Evolutionary conservation across 2,329 filamentous ascomycete species (phyloP).

Genomic region (Aspergillus sp.): DNA sequence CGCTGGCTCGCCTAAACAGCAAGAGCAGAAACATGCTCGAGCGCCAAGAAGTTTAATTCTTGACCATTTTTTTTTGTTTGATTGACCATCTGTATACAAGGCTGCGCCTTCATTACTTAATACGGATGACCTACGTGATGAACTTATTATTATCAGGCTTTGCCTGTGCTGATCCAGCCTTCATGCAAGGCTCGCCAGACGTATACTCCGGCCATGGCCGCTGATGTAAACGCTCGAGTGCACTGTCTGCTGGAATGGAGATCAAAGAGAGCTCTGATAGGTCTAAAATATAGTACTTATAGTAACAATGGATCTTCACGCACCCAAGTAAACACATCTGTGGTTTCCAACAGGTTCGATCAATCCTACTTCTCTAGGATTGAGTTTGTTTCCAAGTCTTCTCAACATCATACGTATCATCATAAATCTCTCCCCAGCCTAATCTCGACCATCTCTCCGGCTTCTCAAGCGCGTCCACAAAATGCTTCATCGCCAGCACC

Average conservation of each 20-base stretch:
- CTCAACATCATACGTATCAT: conserved; percentile 27
- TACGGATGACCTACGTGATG: conserved; percentile 31
- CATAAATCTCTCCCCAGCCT: conserved; percentile 34
- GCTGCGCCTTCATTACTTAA: no score
- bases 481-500: conserved; percentile 54
- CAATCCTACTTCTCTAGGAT: not conserved
- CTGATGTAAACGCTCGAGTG: conserved; percentile 32
- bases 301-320: not conserved
- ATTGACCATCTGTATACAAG: not conserved
- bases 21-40: conserved; percentile 24
- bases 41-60: not conserved
- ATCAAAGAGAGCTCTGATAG: conserved; percentile 47
- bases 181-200: conserved; percentile 14
- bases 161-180: conserved; percentile 20
- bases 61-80: not conserved
- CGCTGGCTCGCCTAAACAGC: conserved; percentile 40
- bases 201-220: conserved; percentile 31
- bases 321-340: not conserved
- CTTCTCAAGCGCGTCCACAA: conserved; percentile 47
- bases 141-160: conserved; percentile 29
- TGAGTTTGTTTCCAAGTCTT: conserved; percentile 20
- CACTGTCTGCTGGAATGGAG: conserved; percentile 24
- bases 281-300: conserved; percentile 4
- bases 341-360: no score
- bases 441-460: conserved; percentile 45